Conservation (phyloP, 139 green algal species). For the Deuterostichococcus epilithicus region DNA sequence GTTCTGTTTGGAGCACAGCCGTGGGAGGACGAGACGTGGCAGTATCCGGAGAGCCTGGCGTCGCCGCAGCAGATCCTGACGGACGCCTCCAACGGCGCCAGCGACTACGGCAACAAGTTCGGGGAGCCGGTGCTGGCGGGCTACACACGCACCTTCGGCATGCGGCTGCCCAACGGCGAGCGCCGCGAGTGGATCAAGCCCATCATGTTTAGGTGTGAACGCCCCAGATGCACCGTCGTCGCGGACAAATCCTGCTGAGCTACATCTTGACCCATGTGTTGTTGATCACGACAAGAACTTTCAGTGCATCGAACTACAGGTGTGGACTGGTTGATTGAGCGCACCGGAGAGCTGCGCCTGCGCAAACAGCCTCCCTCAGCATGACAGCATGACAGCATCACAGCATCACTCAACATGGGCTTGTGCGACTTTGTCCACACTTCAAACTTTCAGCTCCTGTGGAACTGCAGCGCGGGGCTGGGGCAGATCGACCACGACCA, state of each 20-base stretch:
- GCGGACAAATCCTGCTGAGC: no score
- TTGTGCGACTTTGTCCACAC: no score
- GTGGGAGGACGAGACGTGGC: conserved; percentile 21
- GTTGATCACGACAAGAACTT: no score
- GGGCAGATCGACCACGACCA: conserved; percentile 88
- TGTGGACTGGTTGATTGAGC: no score
- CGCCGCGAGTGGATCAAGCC: conserved; percentile 98
- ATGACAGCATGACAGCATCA: no score
- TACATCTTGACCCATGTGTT: no score
- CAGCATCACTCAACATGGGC: no score
- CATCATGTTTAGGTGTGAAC: conserved; percentile 95
- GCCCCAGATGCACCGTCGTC: no score
- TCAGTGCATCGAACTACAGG: no score
- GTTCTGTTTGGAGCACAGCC: conserved; percentile 2
- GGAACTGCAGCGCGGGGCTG: conserved; percentile 67
- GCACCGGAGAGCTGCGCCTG: no score
- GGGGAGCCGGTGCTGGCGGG: conserved; percentile 94
- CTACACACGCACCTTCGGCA: conserved; percentile 93
- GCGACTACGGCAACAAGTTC: conserved; percentile 99
- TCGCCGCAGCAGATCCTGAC: conserved; percentile 78
- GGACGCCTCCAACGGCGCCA: conserved; percentile 95
- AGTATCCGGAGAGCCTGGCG: conserved; percentile 25
- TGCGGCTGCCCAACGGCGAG: conserved; percentile 81
- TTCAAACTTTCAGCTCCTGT: no score
- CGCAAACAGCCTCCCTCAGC: neutral